Evolutionary conservation across 106 monocot genomes (phyloP), one percentile per base, ranked within the genome.

Genomic region (Alisma plantagoaquatica): DNA sequence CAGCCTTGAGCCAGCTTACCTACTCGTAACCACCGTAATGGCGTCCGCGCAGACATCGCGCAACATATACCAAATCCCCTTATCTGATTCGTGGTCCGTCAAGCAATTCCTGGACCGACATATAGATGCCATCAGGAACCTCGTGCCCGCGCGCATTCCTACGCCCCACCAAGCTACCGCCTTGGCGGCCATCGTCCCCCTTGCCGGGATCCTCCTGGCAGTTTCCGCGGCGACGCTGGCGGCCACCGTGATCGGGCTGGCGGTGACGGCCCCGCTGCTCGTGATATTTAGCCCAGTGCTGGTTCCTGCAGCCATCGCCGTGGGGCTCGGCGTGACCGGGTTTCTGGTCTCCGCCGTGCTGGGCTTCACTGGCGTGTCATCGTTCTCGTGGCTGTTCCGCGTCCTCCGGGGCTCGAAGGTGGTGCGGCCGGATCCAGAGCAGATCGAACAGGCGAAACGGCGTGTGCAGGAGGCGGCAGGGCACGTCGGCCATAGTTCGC

Each of bases 401-500:
- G 54, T 32, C 56, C 26, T 66, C 18, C 29, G 47, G 12, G 16
- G 35, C n/a, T n/a, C n/a, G n/a, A n/a, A n/a, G 4, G 11, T 29
- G 46, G 1, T 18, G 14, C 27, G 21, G 45, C 25, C 25, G n/a
- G 46, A 14, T 3, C 58, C 65, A 2, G 53, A 54, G 54, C 28
- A 19, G 17, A 5, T 55, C 31, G 66, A 66, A 5, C 18, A 54
- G 1, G 54, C 54, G 16, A 65, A 46, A 54, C 16, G 31, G 44
- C 16, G 65, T 30, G 31, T 46, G 53, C 44, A 54, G 41, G 65
- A 65, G 65, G 31, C 43, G 52, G 64, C 42, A 2, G 64, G 52
- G 53, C 52, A 53, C 41, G 43, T 26, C 23, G 58, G 38, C 15
- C 43, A 28, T 23, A 28, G 29, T 15, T 20, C 44, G 3, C 54